Conservation (phyloP, 2,329 filamentous ascomycete species). For the Neopestalotiopsis clavispora region DNA sequence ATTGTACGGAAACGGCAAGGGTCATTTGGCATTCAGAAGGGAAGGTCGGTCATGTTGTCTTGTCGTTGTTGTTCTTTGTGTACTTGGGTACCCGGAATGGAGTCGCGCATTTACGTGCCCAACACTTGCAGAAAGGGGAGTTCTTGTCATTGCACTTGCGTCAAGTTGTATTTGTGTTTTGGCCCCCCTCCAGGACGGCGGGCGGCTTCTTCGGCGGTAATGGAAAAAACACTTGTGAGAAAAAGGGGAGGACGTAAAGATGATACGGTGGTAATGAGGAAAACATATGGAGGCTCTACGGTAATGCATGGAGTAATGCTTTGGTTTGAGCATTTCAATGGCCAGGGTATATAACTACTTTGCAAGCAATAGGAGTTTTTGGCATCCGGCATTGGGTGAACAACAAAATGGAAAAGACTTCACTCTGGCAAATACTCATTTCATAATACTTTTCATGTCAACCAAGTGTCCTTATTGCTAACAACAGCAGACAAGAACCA, state of each 20-base stretch:
- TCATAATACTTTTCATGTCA: no score
- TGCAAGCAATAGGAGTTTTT: conserved; percentile 7
- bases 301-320: not conserved
- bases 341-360: conserved; percentile 4
- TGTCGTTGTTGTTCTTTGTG: not conserved
- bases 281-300: not conserved
- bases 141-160: conserved; percentile 10
- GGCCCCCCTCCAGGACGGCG: not conserved
- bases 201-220: not conserved
- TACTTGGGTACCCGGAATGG: conserved; percentile 17
- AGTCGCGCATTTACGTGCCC: conserved; percentile 14
- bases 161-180: not conserved
- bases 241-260: not conserved
- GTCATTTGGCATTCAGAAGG: not conserved
- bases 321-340: conserved; percentile 8
- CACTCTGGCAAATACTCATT: not conserved
- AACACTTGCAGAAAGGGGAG: conserved; percentile 15
- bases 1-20: conserved; percentile 14
- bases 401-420: conserved; percentile 2
- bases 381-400: conserved; percentile 1
- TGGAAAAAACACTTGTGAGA: not conserved
- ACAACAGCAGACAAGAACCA: no score
- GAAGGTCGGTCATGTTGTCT: conserved; percentile 2
- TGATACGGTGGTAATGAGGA: conserved; percentile 2
- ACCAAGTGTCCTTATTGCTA: no score